Conservation (phyloP, 225 moss, liverwort and hornwort genomes). For the Pseudisothecium myosuroides region DNA sequence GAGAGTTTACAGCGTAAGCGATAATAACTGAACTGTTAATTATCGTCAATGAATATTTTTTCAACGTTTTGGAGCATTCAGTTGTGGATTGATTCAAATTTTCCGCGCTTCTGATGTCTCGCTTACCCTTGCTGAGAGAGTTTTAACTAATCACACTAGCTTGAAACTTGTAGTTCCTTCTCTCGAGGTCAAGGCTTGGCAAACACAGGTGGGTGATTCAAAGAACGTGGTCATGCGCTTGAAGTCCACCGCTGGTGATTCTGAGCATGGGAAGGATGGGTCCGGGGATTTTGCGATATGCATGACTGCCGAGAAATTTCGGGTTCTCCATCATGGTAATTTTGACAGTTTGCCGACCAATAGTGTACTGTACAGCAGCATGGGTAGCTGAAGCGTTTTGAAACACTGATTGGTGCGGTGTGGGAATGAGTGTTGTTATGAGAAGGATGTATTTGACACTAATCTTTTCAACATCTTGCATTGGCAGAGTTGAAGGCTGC, state of each 20-base stretch:
- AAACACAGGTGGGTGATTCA: slow-evolving; percentile 49
- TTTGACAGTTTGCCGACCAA: not conserved
- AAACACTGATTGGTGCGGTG: not conserved
- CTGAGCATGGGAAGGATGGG: not conserved
- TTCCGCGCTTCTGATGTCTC: not conserved
- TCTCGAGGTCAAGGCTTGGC: slow-evolving; percentile 69
- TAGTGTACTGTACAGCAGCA: too few relatives aligned
- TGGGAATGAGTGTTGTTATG: not conserved
- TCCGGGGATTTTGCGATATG: slow-evolving; percentile 47
- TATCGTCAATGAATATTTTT: not conserved
- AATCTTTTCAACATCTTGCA: not conserved
- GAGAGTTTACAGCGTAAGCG: slow-evolving; percentile 70
- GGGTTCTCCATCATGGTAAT: slow-evolving; percentile 68
- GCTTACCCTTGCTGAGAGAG: not conserved
- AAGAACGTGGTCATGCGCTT: slow-evolving; percentile 74
- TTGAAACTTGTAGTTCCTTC: slow-evolving; percentile 37
- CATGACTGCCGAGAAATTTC: slow-evolving; percentile 73
- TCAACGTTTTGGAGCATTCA: not conserved
- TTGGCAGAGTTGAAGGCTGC: slow-evolving; percentile 73
- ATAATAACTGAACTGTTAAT: not conserved
- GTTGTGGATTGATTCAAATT: not conserved
- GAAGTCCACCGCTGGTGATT: slow-evolving; percentile 3
- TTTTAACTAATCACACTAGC: not conserved
- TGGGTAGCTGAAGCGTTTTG: not conserved
- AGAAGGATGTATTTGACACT: not conserved